phyloP scores from a whole-genome alignment of 352 stramenopile genomes.

The Phytophthora litchii region DNA sequence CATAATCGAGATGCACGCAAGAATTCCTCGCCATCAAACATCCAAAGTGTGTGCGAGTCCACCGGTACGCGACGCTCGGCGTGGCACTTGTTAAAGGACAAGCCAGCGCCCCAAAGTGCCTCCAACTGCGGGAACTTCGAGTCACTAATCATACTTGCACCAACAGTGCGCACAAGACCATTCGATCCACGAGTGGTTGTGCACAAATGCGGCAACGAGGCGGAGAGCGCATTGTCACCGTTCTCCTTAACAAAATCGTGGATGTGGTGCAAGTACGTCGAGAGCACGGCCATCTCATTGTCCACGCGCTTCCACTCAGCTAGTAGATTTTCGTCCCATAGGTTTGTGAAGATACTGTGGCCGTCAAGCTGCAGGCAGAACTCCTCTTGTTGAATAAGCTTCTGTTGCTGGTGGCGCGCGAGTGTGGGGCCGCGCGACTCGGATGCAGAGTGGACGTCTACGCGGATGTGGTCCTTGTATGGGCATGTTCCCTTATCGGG shows the following conservation, averaged over 20 bases:
- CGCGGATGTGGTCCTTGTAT: conserved; percentile 74
- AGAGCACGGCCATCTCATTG: conserved; percentile 87
- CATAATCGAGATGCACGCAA: conserved; percentile 63
- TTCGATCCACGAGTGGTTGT: conserved; percentile 75
- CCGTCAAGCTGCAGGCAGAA: conserved; percentile 88
- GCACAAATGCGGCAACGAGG: conserved; percentile 75
- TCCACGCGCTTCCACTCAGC: conserved; percentile 72
- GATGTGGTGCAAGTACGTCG: conserved; percentile 84
- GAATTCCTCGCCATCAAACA: conserved; percentile 81
- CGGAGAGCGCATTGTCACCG: conserved; percentile 69
- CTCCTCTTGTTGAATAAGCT: conserved; percentile 74
- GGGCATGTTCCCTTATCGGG: conserved; percentile 64
- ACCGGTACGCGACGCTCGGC: conserved; percentile 74
- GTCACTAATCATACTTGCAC: conserved; percentile 79
- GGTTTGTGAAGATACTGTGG: conserved; percentile 88
- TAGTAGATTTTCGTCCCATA: conserved; percentile 79
- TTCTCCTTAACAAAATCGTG: conserved; percentile 84
- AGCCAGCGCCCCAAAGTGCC: conserved; percentile 75
- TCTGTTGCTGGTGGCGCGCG: conserved; percentile 82
- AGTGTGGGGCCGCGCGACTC: conserved; percentile 81
- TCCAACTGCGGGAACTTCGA: conserved; percentile 78
- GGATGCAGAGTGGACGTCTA: conserved; percentile 68
- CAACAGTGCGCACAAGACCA: conserved; percentile 70
- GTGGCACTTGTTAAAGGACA: conserved; percentile 89
- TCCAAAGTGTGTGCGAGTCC: conserved; percentile 82